phyloP scores from a whole-genome alignment of 768 basidiomycete species.

The Pulveroboletus ravenelii region DNA sequence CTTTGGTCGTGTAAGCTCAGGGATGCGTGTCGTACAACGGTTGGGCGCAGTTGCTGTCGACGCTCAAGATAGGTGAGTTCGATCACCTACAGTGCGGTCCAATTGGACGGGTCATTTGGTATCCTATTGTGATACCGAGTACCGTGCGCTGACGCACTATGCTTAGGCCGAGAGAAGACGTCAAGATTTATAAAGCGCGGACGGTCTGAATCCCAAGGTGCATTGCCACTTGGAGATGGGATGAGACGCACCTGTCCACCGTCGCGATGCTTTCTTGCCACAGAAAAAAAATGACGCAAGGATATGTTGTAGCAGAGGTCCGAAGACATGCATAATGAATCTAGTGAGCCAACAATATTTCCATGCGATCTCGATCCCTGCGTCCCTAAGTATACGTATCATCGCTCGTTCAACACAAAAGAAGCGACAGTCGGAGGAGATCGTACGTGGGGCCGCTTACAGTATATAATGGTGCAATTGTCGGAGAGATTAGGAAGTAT shows the following conservation, averaged over 20 bases:
- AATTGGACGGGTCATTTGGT: background rate
- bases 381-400: too few relatives aligned
- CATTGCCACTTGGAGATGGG: too few relatives aligned
- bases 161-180: slow-evolving; percentile 61
- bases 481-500: too few relatives aligned
- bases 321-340: background rate
- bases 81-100: background rate
- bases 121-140: background rate
- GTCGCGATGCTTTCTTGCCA: background rate
- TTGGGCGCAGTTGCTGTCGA: slow-evolving; percentile 90
- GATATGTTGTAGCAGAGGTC: background rate
- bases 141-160: background rate
- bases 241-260: too few relatives aligned
- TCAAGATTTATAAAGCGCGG: slow-evolving; percentile 83
- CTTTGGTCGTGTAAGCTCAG: slow-evolving; percentile 84
- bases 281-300: background rate
- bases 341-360: background rate
- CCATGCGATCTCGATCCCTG: background rate
- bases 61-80: slow-evolving; percentile 72
- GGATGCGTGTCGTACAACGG: slow-evolving; percentile 90
- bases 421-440: too few relatives aligned
- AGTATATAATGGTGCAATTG: too few relatives aligned
- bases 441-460: too few relatives aligned
- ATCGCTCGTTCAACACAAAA: too few relatives aligned
- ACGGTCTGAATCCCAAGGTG: slow-evolving; percentile 6